Conservation (phyloP, 1,284 basidiomycete species). For the Malassezia slooffiae region DNA sequence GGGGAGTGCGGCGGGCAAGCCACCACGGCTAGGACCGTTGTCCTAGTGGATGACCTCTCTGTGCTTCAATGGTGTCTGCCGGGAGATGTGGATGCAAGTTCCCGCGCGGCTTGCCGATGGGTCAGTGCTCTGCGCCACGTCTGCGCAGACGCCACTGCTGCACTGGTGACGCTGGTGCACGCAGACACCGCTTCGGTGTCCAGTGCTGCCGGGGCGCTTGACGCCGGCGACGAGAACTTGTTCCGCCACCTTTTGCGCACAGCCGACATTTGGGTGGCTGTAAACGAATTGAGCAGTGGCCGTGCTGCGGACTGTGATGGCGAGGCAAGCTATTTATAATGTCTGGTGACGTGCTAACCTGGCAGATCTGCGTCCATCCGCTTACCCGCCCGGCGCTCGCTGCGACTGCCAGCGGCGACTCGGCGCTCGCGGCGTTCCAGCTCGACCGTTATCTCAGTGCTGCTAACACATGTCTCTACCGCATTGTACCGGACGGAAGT, state of each 20-base stretch:
- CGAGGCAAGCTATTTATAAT: no score
- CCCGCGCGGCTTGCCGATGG: background rate
- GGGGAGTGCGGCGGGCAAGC: no score
- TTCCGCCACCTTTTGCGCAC: constrained; percentile 10
- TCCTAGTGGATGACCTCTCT: constrained; percentile 7
- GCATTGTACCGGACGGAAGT: constrained; percentile 8
- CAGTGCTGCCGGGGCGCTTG: background rate
- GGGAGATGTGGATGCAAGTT: background rate
- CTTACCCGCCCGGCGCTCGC: constrained; percentile 5
- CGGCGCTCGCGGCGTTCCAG: background rate
- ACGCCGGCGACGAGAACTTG: constrained; percentile 6
- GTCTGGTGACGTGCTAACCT: no score
- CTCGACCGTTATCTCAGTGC: constrained; percentile 3
- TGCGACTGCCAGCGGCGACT: background rate
- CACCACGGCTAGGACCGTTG: background rate
- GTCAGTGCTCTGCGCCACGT: constrained; percentile 1
- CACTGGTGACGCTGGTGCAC: constrained; percentile 9
- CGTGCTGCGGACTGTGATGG: constrained; percentile 16
- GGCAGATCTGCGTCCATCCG: constrained; percentile 3
- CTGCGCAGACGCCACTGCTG: background rate
- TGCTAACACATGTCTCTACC: constrained; percentile 5
- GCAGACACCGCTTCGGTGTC: constrained; percentile 3
- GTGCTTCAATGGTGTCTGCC: constrained; percentile 5
- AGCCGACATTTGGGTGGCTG: constrained; percentile 12
- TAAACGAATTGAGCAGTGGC: constrained; percentile 12